Evolutionary conservation across 768 basidiomycete species (phyloP), one percentile per base, ranked within the genome.

Genomic region (Flagelloscypha sp.): DNA sequence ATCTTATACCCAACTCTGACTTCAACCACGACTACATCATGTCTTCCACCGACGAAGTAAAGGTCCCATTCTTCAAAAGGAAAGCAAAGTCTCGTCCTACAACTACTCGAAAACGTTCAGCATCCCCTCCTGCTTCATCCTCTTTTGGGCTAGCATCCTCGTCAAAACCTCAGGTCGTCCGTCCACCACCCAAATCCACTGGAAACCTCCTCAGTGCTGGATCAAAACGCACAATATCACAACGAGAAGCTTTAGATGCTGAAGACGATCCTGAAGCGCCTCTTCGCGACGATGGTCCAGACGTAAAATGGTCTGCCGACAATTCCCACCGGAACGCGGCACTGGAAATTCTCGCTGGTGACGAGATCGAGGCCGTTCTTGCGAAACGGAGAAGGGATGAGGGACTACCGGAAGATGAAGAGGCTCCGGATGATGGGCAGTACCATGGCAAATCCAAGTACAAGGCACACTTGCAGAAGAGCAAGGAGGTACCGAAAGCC

Each of bases 1-100:
- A n/a, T n/a, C n/a, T n/a, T n/a, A n/a, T n/a, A n/a, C n/a, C n/a
- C n/a, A n/a, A n/a, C n/a, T n/a, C n/a, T n/a, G n/a, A n/a, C n/a
- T n/a, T n/a, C n/a, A n/a, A n/a, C n/a, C n/a, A n/a, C n/a, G n/a
- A n/a, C n/a, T n/a, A n/a, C n/a, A n/a, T n/a, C n/a, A n/a, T n/a
- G n/a, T n/a, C n/a, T n/a, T n/a, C 58, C 31, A 32, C 43, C 17
- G 51, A 55, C 33, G 43, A 58, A 34, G 49, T 70, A 10, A 74
- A 68, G 30, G 87, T 94, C 0, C 79, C 87, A 3, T 92, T 95
- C 62, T 88, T 94, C 63, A 94, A 84, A 62, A n/a, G n/a, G n/a
- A 86, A 82, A 52, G 79, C 83, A 25, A 83, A 80, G 46, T 69
- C 79, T 3, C 72, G 89, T 1, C 90, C 90, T 2, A 68, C 77